phyloP scores from a whole-genome alignment of 2,329 filamentous ascomycete species.

The Diaporthe nobilis region DNA sequence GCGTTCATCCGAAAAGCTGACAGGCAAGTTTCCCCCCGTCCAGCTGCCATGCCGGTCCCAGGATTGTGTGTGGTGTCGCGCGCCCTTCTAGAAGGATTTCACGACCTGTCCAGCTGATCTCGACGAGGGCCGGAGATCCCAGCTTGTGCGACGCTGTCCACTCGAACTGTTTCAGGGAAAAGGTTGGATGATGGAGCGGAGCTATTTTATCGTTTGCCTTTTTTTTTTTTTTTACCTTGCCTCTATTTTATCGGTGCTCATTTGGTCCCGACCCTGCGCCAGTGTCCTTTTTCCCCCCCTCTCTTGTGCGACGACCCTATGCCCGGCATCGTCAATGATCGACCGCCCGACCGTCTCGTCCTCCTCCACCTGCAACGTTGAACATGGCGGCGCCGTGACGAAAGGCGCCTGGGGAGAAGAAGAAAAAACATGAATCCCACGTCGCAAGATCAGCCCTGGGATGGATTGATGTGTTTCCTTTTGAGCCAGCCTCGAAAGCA shows the following conservation, averaged over 20 bases:
- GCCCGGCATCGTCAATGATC: conserved; percentile 13
- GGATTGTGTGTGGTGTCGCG: neutral
- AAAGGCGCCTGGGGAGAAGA: neutral
- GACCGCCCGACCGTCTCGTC: conserved; percentile 7
- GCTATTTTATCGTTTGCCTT: conserved; percentile 11
- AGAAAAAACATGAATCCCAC: neutral
- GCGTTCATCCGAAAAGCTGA: conserved; percentile 21
- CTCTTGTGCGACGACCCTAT: conserved; percentile 1
- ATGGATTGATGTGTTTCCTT: neutral
- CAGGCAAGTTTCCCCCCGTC: neutral
- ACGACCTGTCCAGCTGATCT: conserved; percentile 20
- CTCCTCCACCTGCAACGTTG: conserved; percentile 34
- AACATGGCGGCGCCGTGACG: conserved; percentile 13
- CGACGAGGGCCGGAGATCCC: neutral
- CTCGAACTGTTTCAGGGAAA: conserved; percentile 4
- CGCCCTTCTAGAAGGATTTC: conserved; percentile 37
- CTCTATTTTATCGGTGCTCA: neutral
- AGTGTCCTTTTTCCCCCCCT: neutral
- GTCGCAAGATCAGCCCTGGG: neutral
- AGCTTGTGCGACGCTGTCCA: conserved; percentile 16
- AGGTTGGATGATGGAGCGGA: neutral
- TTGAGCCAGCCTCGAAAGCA: neutral
- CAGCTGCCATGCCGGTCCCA: conserved; percentile 17
- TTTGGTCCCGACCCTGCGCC: conserved; percentile 9
- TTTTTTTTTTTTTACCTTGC: neutral